These are phyloP conservation scores for Phaffia rhodozyma DNA, from an alignment of 1,284 basidiomycete species.

Conservation along the genomic window DNA sequence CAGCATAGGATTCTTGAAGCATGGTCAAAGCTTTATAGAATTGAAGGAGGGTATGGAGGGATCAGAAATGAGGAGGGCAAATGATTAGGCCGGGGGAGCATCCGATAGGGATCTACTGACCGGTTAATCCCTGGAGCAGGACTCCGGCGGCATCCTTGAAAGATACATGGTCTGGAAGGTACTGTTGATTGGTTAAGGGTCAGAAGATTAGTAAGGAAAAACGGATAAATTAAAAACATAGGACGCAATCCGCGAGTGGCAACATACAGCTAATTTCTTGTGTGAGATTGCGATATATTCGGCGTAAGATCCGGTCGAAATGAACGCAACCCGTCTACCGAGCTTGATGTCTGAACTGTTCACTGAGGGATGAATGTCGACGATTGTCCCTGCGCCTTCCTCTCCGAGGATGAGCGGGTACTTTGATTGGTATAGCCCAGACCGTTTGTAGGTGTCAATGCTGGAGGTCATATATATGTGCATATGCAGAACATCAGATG, in stretches of 20 bases:
- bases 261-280: conserved; percentile 50
- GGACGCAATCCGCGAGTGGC: conserved; percentile 17
- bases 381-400: conserved; percentile 64
- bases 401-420: conserved; percentile 67
- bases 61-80: too few species aligned
- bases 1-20: conserved; percentile 68
- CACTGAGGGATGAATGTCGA: conserved; percentile 48
- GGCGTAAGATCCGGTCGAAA: conserved; percentile 50
- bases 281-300: conserved; percentile 62
- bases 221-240: background rate
- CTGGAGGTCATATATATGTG: background rate
- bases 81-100: too few species aligned
- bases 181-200: conserved; percentile 10
- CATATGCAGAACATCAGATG: background rate
- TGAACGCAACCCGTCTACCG: conserved; percentile 40
- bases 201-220: background rate
- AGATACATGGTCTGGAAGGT: conserved; percentile 40
- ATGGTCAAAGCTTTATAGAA: conserved; percentile 52
- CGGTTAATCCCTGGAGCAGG: conserved; percentile 59
- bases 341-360: conserved; percentile 46
- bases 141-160: conserved; percentile 55
- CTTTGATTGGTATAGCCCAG: conserved; percentile 40
- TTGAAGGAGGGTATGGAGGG: too few species aligned
- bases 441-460: conserved; percentile 56
- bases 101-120: too few species aligned